Evolutionary conservation across 2,329 filamentous ascomycete genomes (phyloP).

Genomic region (Purpureocillium takamizusanense): DNA sequence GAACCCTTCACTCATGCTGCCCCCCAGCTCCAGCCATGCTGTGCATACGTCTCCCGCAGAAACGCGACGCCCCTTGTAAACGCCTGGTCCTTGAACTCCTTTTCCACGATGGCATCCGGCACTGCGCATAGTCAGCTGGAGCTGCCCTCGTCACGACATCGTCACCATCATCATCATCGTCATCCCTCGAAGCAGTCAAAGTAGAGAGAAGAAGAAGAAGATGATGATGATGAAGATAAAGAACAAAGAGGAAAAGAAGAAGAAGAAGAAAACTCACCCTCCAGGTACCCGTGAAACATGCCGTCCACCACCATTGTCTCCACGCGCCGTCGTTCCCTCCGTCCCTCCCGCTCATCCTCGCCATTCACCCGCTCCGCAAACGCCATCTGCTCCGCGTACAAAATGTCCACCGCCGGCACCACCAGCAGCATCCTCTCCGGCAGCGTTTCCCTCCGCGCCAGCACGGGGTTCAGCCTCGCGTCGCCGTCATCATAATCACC

Average conservation of each 20-base stretch:
- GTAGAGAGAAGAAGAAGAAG: too few species aligned
- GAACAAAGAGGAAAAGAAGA: too few species aligned
- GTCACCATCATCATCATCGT: too few species aligned
- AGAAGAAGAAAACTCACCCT: constrained; percentile 3
- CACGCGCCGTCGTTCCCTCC: constrained; percentile 5
- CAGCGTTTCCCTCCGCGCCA: constrained; percentile 16
- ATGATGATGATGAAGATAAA: too few species aligned
- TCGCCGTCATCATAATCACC: too few species aligned
- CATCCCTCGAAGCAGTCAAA: too few species aligned
- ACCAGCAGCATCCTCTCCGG: constrained; percentile 29
- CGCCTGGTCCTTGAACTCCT: constrained; percentile 1
- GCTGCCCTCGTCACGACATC: too few species aligned
- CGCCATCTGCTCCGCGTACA: constrained; percentile 25
- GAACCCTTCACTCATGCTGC: too few species aligned
- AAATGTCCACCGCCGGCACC: constrained; percentile 29
- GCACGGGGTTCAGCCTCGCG: constrained; percentile 25
- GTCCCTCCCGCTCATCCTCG: constrained; percentile 10
- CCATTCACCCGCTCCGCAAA: constrained; percentile 13
- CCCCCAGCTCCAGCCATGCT: not conserved
- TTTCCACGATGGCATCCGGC: not conserved
- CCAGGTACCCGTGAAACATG: constrained; percentile 18
- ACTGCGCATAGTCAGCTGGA: constrained; percentile 1
- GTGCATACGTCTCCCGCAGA: not conserved
- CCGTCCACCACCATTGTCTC: constrained; percentile 12
- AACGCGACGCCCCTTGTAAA: constrained; percentile 1